A percentile compares a stretch with the other conserved stretches of the same genome.
phyloP scores from a whole-genome alignment of 306 rosid genomes.

The Dicorynia guianensis region DNA sequence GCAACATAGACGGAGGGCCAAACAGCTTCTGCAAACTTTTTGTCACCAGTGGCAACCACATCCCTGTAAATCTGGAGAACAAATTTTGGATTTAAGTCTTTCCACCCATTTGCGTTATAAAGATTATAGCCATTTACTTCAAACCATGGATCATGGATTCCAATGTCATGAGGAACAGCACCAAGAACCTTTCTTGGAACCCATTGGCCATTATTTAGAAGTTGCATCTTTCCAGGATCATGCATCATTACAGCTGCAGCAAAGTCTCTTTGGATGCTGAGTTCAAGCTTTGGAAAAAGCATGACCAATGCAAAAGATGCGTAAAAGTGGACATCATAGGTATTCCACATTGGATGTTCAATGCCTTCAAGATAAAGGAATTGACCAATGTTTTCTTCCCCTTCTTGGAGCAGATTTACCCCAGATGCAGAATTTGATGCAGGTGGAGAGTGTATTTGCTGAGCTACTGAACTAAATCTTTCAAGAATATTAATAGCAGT shows the following conservation, averaged over 20 bases:
- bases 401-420: slow-evolving; percentile 79
- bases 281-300: slow-evolving; percentile 92
- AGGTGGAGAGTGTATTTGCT: slow-evolving; percentile 57
- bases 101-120: slow-evolving; percentile 91
- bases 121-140: slow-evolving; percentile 89
- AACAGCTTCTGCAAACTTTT: slow-evolving; percentile 89
- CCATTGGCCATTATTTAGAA: slow-evolving; percentile 70
- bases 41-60: slow-evolving; percentile 89
- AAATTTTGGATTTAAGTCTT: slow-evolving; percentile 97
- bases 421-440: slow-evolving; percentile 83
- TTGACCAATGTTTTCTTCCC: slow-evolving; percentile 95
- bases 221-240: slow-evolving; percentile 80
- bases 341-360: slow-evolving; percentile 96
- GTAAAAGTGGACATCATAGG: slow-evolving; percentile 92
- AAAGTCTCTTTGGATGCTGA: slow-evolving; percentile 94
- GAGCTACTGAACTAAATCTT: slow-evolving; percentile 70
- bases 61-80: slow-evolving; percentile 97
- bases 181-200: slow-evolving; percentile 89
- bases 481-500: slow-evolving; percentile 82
- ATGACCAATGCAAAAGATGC: slow-evolving; percentile 83
- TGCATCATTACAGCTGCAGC: slow-evolving; percentile 99
- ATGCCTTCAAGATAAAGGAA: slow-evolving; percentile 92
- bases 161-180: slow-evolving; percentile 98
- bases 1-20: slow-evolving; percentile 97
- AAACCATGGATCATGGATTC: slow-evolving; percentile 90